These are phyloP conservation scores for Phenoliferia sp. DNA, from an alignment of 1,284 basidiomycete species.

Conservation along the genomic window DNA sequence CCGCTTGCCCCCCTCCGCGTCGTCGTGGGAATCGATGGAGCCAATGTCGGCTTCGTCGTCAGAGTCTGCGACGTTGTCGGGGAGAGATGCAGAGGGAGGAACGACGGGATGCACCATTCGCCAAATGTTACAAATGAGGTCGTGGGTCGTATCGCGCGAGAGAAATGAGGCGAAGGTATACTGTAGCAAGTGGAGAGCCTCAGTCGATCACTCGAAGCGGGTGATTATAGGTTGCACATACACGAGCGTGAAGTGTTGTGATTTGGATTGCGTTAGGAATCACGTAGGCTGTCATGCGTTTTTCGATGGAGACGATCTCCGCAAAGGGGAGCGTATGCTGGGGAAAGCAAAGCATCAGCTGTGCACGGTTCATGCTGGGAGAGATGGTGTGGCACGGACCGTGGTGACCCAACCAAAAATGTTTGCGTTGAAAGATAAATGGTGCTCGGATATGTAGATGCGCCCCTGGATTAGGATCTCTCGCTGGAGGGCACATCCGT, in stretches of 20 bases:
- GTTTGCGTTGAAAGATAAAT: constrained; percentile 96
- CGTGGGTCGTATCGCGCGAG: constrained; percentile 89
- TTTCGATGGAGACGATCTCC: constrained; percentile 85
- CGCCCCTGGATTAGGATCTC: constrained; percentile 96
- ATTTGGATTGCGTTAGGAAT: constrained; percentile 97
- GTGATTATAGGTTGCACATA: too few species aligned
- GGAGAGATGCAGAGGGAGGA: constrained; percentile 43
- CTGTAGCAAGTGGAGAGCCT: too few species aligned
- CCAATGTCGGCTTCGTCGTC: constrained; percentile 29
- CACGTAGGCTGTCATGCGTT: constrained; percentile 97
- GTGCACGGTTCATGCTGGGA: background rate
- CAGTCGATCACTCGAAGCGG: too few species aligned
- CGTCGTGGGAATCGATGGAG: constrained; percentile 6
- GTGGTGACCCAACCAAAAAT: constrained; percentile 99
- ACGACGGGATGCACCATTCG: constrained; percentile 78
- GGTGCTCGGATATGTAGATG: constrained; percentile 95
- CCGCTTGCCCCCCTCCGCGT: constrained; percentile 12
- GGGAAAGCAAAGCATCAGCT: background rate
- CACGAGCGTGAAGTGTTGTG: constrained; percentile 62
- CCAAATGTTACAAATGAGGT: constrained; percentile 97
- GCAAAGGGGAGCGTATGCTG: constrained; percentile 87
- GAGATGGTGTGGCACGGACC: constrained; percentile 50
- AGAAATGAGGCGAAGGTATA: constrained; percentile 96
- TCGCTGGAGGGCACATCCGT: constrained; percentile 90
- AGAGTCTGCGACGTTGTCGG: constrained; percentile 36